Conservation (phyloP, 1,284 basidiomycete species). For the Cryptococcus amylolentus region DNA sequence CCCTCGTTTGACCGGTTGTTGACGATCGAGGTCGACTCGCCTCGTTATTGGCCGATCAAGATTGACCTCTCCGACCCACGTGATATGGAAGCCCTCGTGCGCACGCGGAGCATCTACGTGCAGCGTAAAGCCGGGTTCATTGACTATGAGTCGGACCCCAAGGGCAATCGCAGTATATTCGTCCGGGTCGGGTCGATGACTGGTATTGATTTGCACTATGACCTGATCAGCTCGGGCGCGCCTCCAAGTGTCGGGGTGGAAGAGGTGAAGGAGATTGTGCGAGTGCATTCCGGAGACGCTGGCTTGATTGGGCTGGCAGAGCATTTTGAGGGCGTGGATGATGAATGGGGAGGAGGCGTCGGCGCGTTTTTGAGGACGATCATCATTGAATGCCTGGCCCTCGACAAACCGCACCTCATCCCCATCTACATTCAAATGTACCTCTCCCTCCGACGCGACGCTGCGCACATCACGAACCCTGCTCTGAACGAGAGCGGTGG, state of each 20-base stretch:
- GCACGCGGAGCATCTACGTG: slow-evolving; percentile 78
- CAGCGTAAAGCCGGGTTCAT: slow-evolving; percentile 89
- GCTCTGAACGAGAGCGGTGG: neutral
- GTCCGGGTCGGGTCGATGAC: slow-evolving; percentile 72
- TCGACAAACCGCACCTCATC: slow-evolving; percentile 78
- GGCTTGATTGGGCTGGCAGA: slow-evolving; percentile 72
- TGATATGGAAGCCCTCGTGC: slow-evolving; percentile 67
- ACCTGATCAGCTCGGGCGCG: slow-evolving; percentile 66
- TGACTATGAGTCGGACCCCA: slow-evolving; percentile 87
- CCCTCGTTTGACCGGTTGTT: slow-evolving; percentile 76
- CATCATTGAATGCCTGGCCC: slow-evolving; percentile 78
- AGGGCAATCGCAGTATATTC: slow-evolving; percentile 83
- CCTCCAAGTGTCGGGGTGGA: slow-evolving; percentile 60
- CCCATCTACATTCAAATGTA: slow-evolving; percentile 65
- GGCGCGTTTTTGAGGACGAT: slow-evolving; percentile 61
- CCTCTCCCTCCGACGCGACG: slow-evolving; percentile 3
- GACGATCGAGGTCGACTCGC: slow-evolving; percentile 80
- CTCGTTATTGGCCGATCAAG: slow-evolving; percentile 88
- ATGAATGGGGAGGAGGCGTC: slow-evolving; percentile 52
- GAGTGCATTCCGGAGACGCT: slow-evolving; percentile 74
- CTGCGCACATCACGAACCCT: neutral
- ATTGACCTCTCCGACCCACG: slow-evolving; percentile 67
- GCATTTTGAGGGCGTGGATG: slow-evolving; percentile 51
- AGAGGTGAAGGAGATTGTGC: slow-evolving; percentile 74
- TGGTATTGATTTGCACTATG: slow-evolving; percentile 68